Base-by-base conservation (phyloP, 2,329 filamentous ascomycete species). In the Colletotrichum filicis region DNA sequence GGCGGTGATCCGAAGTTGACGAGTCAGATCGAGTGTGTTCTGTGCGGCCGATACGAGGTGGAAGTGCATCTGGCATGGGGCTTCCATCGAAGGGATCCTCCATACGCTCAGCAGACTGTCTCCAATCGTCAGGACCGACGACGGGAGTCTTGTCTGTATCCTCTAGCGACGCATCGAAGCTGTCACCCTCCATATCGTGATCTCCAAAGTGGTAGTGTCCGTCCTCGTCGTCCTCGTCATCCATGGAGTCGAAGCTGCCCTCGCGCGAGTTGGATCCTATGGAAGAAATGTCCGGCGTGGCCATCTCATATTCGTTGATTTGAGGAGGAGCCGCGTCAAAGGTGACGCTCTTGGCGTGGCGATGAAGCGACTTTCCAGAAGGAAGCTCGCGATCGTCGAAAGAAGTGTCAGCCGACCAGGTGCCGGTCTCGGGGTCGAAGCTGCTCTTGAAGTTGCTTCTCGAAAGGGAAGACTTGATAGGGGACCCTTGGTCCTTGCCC, bases 281-380 rank as follows among this genome's bases (percentile, higher is more conserved):
- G 0, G 95, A 97, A 1, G 96, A 98, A n/a, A 97, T 90, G 79
- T 98, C 97, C 12, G 97, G 97, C 2, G 97, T 99, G 42, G 95
- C 94, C 93, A 98, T 95, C 83, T 98, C 97, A 82, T 98, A 99
- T 84, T 99, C 97, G 80, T 98, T 98, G 79, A 99, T 90, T 80
- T 97, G 94, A 28, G 97, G 97, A 26, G 96, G 96, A 2, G 94
- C 95, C 49, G 93, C 93, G 83, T 98, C 95, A 80, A 99, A 99
- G 0, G 96, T 99, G 71, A 99, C 97, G 79, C 95, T 98, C 87
- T 99, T 99, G 60, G 95, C 92, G 83, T 98, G 94, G 66, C 95
- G 93, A 80, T 95, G 93, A 55, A 95, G 87, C 14, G 88, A 89
- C 76, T 90, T 91, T 66, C 93, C 92, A 7, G 90, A 89, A 46